Percentiles rank a stretch among this genome's conserved stretches.
phyloP scores from a whole-genome alignment of 352 stramenopile genomes.

The Pythium guiyangense region DNA sequence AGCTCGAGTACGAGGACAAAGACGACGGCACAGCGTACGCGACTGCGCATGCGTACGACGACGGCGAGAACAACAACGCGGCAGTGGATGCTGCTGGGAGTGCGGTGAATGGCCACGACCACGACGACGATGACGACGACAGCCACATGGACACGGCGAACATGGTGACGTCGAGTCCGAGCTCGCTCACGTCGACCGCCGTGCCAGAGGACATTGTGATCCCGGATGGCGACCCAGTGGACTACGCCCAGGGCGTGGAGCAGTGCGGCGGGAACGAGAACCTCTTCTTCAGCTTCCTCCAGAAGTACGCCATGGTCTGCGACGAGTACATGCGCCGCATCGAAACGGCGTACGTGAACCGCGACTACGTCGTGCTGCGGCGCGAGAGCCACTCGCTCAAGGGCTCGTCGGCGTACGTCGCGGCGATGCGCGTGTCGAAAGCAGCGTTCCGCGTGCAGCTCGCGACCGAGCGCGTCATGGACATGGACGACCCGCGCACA shows the following conservation, averaged over 20 bases:
- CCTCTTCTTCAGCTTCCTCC: constrained; percentile 77
- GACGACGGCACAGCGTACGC: not conserved
- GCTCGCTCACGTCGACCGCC: constrained; percentile 42
- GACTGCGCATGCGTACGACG: not conserved
- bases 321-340: constrained; percentile 79
- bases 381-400: constrained; percentile 85
- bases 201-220: constrained; percentile 67
- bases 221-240: constrained; percentile 69
- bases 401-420: constrained; percentile 82
- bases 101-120: constrained; percentile 11
- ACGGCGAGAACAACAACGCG: not conserved
- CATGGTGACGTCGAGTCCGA: constrained; percentile 25
- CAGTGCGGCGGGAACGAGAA: constrained; percentile 80
- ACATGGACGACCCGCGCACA: constrained; percentile 24
- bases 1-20: constrained; percentile 7
- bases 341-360: constrained; percentile 42
- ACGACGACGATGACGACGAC: constrained; percentile 17
- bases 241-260: constrained; percentile 76
- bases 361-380: constrained; percentile 60
- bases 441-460: constrained; percentile 76
- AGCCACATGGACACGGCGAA: constrained; percentile 16
- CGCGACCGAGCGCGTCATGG: constrained; percentile 74
- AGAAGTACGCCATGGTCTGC: constrained; percentile 70
- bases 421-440: constrained; percentile 80
- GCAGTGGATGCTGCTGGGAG: not conserved